phyloP scores from a whole-genome alignment of 768 basidiomycete genomes.

The Tulasnella sp. region DNA sequence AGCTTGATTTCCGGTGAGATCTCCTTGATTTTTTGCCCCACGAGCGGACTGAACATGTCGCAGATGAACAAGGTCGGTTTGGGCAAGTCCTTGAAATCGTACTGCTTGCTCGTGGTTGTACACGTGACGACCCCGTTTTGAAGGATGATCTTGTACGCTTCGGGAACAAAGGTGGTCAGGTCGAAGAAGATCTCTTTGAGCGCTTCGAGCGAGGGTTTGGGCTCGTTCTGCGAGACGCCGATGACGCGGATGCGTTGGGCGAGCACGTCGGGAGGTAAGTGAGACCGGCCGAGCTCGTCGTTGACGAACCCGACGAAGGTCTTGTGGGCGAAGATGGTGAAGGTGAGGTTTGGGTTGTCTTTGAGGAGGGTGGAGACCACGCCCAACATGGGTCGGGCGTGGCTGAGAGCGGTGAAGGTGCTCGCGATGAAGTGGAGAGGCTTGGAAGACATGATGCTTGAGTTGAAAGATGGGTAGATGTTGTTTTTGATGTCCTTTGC shows the following conservation, averaged over 20 bases:
- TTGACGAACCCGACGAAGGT: neutral
- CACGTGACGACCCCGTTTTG: neutral
- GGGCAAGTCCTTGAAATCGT: conserved; percentile 17
- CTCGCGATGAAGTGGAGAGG: conserved; percentile 17
- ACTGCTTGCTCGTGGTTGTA: neutral
- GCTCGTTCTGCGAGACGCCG: neutral
- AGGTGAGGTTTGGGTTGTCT: neutral
- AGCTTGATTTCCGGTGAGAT: conserved; percentile 12
- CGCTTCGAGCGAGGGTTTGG: neutral
- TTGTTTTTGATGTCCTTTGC: neutral
- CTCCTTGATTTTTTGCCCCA: neutral
- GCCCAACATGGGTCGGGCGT: neutral
- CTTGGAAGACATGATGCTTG: neutral
- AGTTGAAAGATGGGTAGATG: neutral
- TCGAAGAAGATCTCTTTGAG: neutral
- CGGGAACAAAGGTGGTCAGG: neutral
- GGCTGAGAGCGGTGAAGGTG: conserved; percentile 1
- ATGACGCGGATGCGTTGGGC: neutral
- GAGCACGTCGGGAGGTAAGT: neutral
- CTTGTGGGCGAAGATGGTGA: conserved; percentile 12
- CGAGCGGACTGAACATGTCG: conserved; percentile 9
- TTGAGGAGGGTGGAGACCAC: neutral
- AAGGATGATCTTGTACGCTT: neutral
- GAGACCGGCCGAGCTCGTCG: neutral
- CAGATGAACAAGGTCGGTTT: neutral